Conservation (phyloP, 75 land plant genomes). For the Pseudotsuga menziesii region DNA sequence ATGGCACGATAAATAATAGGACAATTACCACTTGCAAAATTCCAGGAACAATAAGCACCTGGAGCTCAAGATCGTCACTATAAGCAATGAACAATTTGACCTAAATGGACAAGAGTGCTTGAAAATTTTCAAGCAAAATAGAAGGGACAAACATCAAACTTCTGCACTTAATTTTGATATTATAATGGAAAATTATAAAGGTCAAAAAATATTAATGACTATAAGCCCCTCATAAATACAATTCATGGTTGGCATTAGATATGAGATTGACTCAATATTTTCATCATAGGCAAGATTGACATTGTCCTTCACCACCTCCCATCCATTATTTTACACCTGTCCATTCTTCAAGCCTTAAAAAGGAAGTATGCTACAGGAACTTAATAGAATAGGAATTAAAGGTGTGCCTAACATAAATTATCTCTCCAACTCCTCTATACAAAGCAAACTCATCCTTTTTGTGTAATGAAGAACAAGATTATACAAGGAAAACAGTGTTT, state of each 20-base stretch:
- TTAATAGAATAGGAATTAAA: background rate
- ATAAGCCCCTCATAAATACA: conserved; percentile 1
- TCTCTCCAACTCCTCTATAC: background rate
- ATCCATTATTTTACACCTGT: background rate
- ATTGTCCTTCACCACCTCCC: background rate
- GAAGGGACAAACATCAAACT: background rate
- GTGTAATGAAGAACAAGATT: background rate
- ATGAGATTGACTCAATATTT: background rate
- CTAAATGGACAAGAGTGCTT: background rate
- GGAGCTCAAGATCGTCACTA: background rate
- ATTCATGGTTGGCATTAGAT: background rate
- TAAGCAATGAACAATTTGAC: background rate
- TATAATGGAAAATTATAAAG: background rate
- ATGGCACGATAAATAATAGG: background rate
- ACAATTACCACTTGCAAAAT: background rate
- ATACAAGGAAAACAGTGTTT: background rate
- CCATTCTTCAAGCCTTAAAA: background rate
- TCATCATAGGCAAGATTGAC: background rate
- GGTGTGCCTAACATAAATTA: background rate
- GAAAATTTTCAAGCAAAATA: background rate
- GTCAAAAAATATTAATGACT: conserved; percentile 3
- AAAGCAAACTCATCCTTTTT: background rate
- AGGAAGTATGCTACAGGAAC: background rate
- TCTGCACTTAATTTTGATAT: background rate
- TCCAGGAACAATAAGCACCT: background rate